phyloP scores from a whole-genome alignment of 345 rosid genomes.

The Bruguiera gymnorhiza region DNA sequence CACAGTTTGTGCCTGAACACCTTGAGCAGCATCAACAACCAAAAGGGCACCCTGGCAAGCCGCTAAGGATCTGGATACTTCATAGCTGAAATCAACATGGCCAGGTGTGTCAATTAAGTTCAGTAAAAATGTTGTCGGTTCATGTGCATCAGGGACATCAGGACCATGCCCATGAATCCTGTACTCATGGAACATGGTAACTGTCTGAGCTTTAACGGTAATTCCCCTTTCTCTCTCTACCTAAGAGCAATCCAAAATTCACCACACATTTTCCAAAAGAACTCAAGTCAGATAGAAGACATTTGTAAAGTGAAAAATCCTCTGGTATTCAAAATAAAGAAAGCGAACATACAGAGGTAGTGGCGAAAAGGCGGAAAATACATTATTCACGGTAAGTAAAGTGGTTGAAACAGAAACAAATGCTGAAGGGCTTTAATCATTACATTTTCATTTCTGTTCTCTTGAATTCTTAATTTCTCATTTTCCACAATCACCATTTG shows the following conservation, averaged over 20 bases:
- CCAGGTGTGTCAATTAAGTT: constrained; percentile 95
- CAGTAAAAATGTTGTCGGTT: constrained; percentile 47
- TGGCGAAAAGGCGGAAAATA: too few species aligned
- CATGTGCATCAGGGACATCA: constrained; percentile 20
- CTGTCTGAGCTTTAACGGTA: constrained; percentile 96
- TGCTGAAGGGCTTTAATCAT: too few species aligned
- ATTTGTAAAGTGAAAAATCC: not conserved
- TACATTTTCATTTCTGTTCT: too few species aligned
- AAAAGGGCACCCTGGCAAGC: constrained; percentile 98
- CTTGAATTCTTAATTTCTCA: too few species aligned
- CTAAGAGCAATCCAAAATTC: constrained; percentile 34
- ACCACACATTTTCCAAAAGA: not conserved
- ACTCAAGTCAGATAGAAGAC: not conserved
- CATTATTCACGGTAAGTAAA: too few species aligned
- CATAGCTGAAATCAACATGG: constrained; percentile 97
- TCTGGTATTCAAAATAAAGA: too few species aligned
- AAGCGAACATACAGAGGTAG: too few species aligned
- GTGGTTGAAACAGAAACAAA: too few species aligned
- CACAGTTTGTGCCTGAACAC: constrained; percentile 97
- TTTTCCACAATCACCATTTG: too few species aligned
- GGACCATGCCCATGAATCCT: constrained; percentile 20
- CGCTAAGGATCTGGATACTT: constrained; percentile 94
- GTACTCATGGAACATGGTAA: constrained; percentile 79
- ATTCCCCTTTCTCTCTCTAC: constrained; percentile 99
- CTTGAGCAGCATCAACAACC: constrained; percentile 98